Conservation (phyloP, 768 basidiomycete genomes). For the Cyathus striatus region DNA sequence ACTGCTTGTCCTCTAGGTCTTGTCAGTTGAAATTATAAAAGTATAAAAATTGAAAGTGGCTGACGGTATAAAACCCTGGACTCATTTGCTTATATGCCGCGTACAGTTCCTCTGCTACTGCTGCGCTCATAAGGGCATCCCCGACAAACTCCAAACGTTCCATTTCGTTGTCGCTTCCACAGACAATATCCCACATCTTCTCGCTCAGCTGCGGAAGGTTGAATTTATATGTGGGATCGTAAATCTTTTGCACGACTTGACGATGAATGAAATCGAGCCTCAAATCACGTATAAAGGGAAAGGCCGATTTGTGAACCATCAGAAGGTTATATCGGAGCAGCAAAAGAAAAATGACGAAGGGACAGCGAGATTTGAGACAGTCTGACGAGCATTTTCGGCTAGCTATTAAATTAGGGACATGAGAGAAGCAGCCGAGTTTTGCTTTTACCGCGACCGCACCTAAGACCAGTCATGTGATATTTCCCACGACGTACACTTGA, state of each 20-base stretch:
- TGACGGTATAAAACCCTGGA: slow-evolving; percentile 30
- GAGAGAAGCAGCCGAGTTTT: no score
- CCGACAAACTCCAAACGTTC: slow-evolving; percentile 44
- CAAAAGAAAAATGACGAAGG: background rate
- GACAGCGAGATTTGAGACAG: background rate
- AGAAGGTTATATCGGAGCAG: background rate
- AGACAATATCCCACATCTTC: slow-evolving; percentile 19
- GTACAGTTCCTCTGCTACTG: slow-evolving; percentile 33
- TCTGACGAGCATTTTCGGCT: no score
- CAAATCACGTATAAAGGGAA: slow-evolving; percentile 6
- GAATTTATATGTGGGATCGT: slow-evolving; percentile 14
- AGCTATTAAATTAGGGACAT: no score
- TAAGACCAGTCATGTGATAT: background rate
- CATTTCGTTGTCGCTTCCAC: slow-evolving; percentile 16
- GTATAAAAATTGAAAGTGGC: slow-evolving; percentile 1
- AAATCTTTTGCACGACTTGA: slow-evolving; percentile 11
- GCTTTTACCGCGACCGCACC: background rate
- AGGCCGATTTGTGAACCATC: background rate
- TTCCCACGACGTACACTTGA: background rate
- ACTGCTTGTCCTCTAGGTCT: slow-evolving; percentile 10
- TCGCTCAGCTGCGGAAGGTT: slow-evolving; percentile 26
- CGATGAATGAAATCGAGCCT: slow-evolving; percentile 10
- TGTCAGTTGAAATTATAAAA: background rate
- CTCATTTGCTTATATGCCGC: slow-evolving; percentile 21
- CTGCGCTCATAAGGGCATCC: slow-evolving; percentile 39